phyloP scores from a whole-genome alignment of 495 filamentous ascomycete species.

The Aspergillus ellipticus region DNA sequence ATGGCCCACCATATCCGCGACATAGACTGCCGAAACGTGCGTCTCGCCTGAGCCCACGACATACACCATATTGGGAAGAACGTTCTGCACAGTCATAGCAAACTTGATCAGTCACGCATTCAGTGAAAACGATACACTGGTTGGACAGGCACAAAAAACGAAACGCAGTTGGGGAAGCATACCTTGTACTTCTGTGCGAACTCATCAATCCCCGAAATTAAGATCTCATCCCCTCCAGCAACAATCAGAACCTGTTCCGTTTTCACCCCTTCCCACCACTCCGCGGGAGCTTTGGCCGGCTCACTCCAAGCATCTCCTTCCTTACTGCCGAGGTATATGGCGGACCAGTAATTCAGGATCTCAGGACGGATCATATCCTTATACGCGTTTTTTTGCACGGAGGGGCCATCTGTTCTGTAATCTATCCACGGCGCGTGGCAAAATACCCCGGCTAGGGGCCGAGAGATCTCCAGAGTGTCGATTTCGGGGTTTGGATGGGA shows the following conservation, averaged over 20 bases:
- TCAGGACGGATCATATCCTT: constrained; percentile 45
- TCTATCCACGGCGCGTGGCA: constrained; percentile 54
- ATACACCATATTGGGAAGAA: constrained; percentile 29
- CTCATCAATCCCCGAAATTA: constrained; percentile 52
- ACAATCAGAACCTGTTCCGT: constrained; percentile 49
- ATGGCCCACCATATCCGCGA: constrained; percentile 15
- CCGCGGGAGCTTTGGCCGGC: constrained; percentile 42
- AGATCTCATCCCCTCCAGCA: constrained; percentile 53
- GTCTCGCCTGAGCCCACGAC: constrained; percentile 33
- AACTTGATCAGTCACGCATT: neutral
- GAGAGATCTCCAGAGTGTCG: constrained; percentile 25
- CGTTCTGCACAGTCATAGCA: constrained; percentile 18
- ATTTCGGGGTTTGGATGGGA: constrained; percentile 56
- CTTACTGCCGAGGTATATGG: constrained; percentile 40
- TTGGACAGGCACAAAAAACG: too few relatives aligned
- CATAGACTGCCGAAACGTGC: constrained; percentile 33
- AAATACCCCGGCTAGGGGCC: constrained; percentile 46
- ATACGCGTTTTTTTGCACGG: constrained; percentile 40
- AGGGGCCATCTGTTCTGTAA: constrained; percentile 39
- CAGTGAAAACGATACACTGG: too few relatives aligned
- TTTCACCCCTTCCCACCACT: constrained; percentile 52
- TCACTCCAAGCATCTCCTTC: constrained; percentile 54
- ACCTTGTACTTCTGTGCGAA: constrained; percentile 47
- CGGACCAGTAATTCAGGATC: constrained; percentile 37
- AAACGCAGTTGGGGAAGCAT: constrained; percentile 7